Conservation (phyloP, 2,329 filamentous ascomycete species). For the Aureobasidium sp. region DNA sequence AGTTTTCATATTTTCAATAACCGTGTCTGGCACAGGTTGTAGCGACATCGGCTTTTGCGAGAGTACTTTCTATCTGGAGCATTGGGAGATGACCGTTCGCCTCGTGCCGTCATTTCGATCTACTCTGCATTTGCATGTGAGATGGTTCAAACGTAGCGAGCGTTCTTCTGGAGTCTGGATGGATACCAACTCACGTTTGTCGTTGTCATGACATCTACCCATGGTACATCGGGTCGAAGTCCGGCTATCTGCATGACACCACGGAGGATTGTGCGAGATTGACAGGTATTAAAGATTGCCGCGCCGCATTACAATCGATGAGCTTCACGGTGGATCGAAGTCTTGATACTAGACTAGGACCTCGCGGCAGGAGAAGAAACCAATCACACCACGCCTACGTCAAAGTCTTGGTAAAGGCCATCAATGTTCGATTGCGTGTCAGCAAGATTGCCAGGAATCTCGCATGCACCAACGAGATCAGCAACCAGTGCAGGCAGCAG, state of each 20-base stretch:
- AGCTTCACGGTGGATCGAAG: background rate
- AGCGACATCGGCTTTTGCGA: background rate
- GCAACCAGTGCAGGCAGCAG: background rate
- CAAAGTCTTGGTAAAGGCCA: background rate
- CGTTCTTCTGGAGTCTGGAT: background rate
- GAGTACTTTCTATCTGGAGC: background rate
- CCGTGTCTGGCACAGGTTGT: background rate
- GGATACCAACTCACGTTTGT: background rate
- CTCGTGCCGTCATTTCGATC: background rate
- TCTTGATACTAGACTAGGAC: background rate
- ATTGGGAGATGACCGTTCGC: background rate
- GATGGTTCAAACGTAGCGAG: background rate
- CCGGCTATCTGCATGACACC: background rate
- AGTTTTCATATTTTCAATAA: background rate
- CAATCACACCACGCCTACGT: background rate
- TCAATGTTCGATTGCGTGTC: background rate
- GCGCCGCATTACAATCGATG: background rate
- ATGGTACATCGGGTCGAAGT: background rate
- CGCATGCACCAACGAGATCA: background rate
- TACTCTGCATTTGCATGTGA: slow-evolving; percentile 1
- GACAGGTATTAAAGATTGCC: background rate
- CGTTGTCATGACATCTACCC: background rate
- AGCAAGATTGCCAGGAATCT: background rate
- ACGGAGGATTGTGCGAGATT: background rate
- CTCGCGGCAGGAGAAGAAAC: too few species aligned